Evolutionary conservation across 352 stramenopile genomes (phyloP).

Genomic region (Aphanomyces stellatus): DNA sequence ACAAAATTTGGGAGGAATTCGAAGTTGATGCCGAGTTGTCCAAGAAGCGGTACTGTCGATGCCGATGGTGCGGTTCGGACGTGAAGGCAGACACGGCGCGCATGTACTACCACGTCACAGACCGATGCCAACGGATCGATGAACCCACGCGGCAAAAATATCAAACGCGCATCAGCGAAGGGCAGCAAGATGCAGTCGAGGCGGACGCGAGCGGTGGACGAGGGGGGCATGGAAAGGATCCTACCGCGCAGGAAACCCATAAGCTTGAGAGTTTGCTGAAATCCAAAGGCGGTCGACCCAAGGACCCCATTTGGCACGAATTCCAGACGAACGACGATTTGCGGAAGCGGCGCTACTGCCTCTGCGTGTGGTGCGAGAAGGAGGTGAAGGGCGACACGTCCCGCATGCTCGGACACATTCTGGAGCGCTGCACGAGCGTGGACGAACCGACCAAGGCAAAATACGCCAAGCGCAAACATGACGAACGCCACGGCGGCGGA

Average conservation of each 20-base stretch:
- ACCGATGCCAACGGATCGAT: neutral
- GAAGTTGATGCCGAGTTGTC: neutral
- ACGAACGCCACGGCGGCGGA: neutral
- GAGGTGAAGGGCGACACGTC: constrained; percentile 6
- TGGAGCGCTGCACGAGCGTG: neutral
- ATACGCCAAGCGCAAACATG: neutral
- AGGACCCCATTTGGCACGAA: constrained; percentile 3
- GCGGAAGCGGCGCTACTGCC: neutral
- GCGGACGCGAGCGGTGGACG: neutral
- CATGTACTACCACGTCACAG: constrained; percentile 5
- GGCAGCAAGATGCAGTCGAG: neutral
- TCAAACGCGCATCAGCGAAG: neutral
- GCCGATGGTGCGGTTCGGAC: neutral
- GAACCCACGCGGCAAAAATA: neutral
- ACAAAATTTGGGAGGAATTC: constrained; percentile 9
- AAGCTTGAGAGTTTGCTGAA: neutral
- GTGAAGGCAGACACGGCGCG: neutral
- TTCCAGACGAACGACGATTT: neutral
- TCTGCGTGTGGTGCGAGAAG: constrained; percentile 4
- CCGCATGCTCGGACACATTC: neutral
- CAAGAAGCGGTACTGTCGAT: constrained; percentile 2
- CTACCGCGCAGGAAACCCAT: neutral
- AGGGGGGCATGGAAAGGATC: neutral
- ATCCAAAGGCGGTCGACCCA: neutral
- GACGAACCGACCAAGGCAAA: neutral